Conservation (phyloP, 140 eudicot genomes). For the Senecio squalidus region DNA sequence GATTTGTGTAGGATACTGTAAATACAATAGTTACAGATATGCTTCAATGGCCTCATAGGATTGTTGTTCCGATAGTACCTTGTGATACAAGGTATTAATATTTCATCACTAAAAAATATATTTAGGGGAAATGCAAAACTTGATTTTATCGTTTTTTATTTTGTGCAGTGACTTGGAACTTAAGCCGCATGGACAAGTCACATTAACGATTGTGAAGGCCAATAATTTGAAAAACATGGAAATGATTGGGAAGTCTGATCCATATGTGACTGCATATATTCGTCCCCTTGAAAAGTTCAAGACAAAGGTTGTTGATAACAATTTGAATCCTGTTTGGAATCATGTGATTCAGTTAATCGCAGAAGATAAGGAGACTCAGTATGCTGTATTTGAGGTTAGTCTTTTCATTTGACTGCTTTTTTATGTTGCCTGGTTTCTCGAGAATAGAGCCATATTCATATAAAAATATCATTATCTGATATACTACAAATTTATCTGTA, state of each 20-base stretch:
- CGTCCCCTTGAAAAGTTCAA: conserved; percentile 91
- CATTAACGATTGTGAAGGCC: conserved; percentile 74
- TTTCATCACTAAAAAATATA: too few relatives aligned
- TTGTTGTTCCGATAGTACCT: conserved; percentile 78
- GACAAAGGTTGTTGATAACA: conserved; percentile 77
- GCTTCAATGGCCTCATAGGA: conserved; percentile 99
- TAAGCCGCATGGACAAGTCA: conserved; percentile 84
- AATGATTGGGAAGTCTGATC: conserved; percentile 95
- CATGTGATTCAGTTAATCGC: conserved; percentile 71
- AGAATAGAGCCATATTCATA: background rate
- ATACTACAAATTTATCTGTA: background rate
- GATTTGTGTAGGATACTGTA: conserved; percentile 66
- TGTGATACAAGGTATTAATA: conserved; percentile 69
- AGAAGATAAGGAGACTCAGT: conserved; percentile 94
- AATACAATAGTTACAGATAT: conserved; percentile 76
- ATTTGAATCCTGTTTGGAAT: conserved; percentile 90
- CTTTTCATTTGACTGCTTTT: background rate
- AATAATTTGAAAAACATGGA: conserved; percentile 84
- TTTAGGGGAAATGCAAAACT: conserved; percentile 5
- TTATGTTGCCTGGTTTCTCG: background rate
- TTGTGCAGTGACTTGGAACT: conserved; percentile 95
- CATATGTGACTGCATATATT: conserved; percentile 63
- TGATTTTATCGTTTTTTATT: background rate
- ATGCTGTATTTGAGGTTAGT: conserved; percentile 67
- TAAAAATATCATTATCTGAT: background rate